Conservation (phyloP, 2,329 filamentous ascomycete genomes). For the Fusarium sp. region DNA sequence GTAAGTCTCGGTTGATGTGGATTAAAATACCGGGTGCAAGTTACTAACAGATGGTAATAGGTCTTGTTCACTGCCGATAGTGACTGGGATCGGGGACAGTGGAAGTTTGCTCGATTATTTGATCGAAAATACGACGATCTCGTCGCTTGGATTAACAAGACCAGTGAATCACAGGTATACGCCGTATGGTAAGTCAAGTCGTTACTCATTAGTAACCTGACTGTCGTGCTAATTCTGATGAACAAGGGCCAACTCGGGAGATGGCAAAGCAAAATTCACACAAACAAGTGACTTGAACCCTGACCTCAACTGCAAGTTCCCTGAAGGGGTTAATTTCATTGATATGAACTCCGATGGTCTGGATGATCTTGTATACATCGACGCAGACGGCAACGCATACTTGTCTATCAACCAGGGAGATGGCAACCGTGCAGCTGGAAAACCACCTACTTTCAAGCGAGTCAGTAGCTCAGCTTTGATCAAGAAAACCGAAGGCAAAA, state of each 20-base stretch:
- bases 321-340: conserved; percentile 13
- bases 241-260: neutral
- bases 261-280: too few relatives aligned
- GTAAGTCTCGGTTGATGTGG: too few relatives aligned
- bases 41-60: too few relatives aligned
- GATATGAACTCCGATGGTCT: conserved; percentile 15
- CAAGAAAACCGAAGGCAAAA: neutral
- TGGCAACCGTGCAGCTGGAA: neutral
- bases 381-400: neutral
- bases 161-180: neutral
- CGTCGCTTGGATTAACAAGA: neutral
- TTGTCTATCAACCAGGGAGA: neutral
- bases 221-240: too few relatives aligned
- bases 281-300: too few relatives aligned
- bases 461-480: neutral
- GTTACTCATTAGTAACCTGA: too few relatives aligned
- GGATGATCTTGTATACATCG: neutral
- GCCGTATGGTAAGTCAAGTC: neutral
- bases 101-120: neutral
- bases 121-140: neutral
- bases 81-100: neutral
- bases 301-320: too few relatives aligned
- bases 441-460: neutral
- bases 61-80: neutral
- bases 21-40: neutral